phyloP scores from a whole-genome alignment of 305 asterid species.

The Stenogyne calaminthoides region DNA sequence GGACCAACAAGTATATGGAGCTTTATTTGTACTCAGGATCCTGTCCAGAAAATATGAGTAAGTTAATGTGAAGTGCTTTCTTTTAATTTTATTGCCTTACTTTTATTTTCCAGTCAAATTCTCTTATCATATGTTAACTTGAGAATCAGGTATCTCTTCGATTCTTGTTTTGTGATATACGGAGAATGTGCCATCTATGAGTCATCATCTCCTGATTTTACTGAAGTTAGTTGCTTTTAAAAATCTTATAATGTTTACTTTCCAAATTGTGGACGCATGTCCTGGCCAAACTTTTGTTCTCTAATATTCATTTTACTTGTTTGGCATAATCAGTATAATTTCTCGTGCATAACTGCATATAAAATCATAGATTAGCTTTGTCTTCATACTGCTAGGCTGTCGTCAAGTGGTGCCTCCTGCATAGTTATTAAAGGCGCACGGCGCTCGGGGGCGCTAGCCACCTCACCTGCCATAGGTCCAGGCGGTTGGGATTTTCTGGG shows the following conservation, averaged over 20 bases:
- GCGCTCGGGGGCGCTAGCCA: too few species aligned
- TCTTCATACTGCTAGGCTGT: slow-evolving; percentile 19
- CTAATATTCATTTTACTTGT: not conserved
- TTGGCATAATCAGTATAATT: slow-evolving; percentile 1
- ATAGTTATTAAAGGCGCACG: too few species aligned
- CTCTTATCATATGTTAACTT: not conserved
- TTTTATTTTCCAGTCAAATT: not conserved
- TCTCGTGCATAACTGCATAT: slow-evolving; percentile 22
- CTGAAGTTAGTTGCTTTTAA: slow-evolving; percentile 22
- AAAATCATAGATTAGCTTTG: slow-evolving; percentile 8
- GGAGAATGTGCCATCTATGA: slow-evolving; percentile 2
- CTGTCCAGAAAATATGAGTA: slow-evolving; percentile 96
- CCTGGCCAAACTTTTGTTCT: not conserved
- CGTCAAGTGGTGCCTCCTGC: slow-evolving; percentile 10
- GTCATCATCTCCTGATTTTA: slow-evolving; percentile 11
- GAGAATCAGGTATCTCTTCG: not conserved
- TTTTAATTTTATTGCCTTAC: not conserved
- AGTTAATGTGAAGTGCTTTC: slow-evolving; percentile 39
- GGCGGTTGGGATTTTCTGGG: too few species aligned
- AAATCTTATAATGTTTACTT: not conserved
- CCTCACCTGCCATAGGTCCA: too few species aligned
- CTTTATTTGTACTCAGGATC: slow-evolving; percentile 86
- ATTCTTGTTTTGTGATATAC: not conserved
- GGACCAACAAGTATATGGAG: slow-evolving; percentile 95
- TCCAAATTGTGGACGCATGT: not conserved